phyloP scores from a whole-genome alignment of 2,329 filamentous ascomycete genomes.

The Clarireedia hainanense region DNA sequence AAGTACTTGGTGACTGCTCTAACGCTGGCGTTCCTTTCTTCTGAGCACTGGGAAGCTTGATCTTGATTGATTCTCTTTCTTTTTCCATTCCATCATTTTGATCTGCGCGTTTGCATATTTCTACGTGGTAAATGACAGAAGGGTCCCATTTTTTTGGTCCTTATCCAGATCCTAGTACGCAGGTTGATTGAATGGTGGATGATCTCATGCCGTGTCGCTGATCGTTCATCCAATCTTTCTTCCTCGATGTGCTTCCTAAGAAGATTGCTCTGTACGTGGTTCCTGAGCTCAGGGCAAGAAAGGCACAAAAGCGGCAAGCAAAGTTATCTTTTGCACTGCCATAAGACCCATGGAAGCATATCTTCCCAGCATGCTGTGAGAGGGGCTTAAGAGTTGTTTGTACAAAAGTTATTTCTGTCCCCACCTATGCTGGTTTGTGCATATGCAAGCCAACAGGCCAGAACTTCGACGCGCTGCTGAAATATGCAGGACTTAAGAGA shows the following conservation, averaged over 20 bases:
- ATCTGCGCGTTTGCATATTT: too few species aligned
- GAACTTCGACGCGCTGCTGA: conserved; percentile 6
- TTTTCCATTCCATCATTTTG: too few species aligned
- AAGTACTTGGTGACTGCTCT: too few species aligned
- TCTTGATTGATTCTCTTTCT: too few species aligned
- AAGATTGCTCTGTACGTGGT: neutral
- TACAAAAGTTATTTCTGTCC: conserved; percentile 7
- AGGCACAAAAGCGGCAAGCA: neutral
- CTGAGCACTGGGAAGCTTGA: too few species aligned
- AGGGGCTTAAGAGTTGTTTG: conserved; percentile 3
- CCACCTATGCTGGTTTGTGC: neutral
- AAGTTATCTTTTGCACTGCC: conserved; percentile 4
- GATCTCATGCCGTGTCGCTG: neutral
- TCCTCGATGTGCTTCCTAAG: neutral
- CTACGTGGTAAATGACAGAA: too few species aligned
- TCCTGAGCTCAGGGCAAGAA: conserved; percentile 1
- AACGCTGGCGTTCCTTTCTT: too few species aligned
- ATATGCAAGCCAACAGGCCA: conserved; percentile 10
- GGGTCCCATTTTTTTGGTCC: too few species aligned
- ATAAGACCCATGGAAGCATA: neutral
- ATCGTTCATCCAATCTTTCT: conserved; percentile 3
- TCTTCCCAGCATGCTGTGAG: conserved; percentile 1
- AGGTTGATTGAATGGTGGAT: neutral
- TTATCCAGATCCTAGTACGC: too few species aligned
- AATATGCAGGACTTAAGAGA: conserved; percentile 1